These are phyloP conservation scores for Hypoxylon intermedium DNA, from an alignment of 495 filamentous ascomycete genomes.

Conservation along the genomic window DNA sequence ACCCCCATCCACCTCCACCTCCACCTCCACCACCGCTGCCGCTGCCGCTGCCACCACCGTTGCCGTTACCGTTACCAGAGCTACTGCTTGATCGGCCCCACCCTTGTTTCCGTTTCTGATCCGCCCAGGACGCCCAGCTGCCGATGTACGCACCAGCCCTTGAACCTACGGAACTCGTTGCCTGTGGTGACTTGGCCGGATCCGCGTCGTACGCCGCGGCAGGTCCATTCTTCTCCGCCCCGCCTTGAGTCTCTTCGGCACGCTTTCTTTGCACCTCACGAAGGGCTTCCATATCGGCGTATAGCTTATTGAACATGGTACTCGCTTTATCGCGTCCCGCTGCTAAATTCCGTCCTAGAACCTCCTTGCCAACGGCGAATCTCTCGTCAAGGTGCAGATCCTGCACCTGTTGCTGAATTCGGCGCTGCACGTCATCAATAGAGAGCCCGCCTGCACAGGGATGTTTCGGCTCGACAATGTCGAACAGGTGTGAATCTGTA, in stretches of 20 bases:
- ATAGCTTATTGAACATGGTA: conserved; percentile 82
- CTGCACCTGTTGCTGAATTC: conserved; percentile 85
- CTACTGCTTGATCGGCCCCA: conserved; percentile 54
- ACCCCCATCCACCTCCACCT: conserved; percentile 26
- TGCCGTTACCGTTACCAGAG: conserved; percentile 13
- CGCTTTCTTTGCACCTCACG: conserved; percentile 79
- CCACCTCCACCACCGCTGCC: conserved; percentile 5
- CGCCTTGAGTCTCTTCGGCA: conserved; percentile 62
- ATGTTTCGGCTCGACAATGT: conserved; percentile 90
- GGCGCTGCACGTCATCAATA: conserved; percentile 92
- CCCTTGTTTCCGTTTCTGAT: conserved; percentile 78
- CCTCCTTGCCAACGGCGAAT: conserved; percentile 77
- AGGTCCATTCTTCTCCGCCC: conserved; percentile 36
- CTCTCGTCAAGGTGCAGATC: conserved; percentile 89
- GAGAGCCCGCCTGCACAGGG: conserved; percentile 93
- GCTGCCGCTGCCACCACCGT: conserved; percentile 10
- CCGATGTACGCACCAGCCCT: conserved; percentile 88
- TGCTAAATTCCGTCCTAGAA: conserved; percentile 77
- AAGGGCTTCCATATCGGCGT: conserved; percentile 86
- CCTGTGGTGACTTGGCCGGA: conserved; percentile 69
- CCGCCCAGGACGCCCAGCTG: conserved; percentile 94
- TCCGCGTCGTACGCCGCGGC: conserved; percentile 58
- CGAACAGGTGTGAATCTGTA: conserved; percentile 86
- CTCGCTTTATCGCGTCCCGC: conserved; percentile 85
- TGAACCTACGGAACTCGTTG: conserved; percentile 69